These are phyloP conservation scores for Rhizopogon sp. DNA, from an alignment of 768 basidiomycete species.

Conservation along the genomic window DNA sequence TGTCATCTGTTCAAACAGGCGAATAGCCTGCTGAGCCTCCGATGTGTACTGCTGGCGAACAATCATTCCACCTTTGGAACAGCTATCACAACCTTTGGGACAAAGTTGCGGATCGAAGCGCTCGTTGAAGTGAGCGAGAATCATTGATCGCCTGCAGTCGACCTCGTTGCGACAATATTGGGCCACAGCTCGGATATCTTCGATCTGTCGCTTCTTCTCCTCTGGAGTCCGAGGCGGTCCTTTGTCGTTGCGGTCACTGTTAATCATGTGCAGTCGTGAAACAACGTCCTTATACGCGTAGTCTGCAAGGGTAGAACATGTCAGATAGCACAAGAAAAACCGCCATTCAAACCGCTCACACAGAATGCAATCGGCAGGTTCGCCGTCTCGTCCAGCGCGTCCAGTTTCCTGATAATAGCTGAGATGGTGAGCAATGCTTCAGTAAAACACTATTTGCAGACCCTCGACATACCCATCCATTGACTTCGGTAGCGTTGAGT, in stretches of 20 bases:
- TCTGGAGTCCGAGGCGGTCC: conserved; percentile 25
- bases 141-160: conserved; percentile 81
- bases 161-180: conserved; percentile 75
- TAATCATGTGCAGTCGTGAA: conserved; percentile 55
- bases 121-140: conserved; percentile 90
- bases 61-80: conserved; percentile 45
- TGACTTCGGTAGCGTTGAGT: conserved; percentile 75
- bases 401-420: conserved; percentile 97
- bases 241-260: conserved; percentile 39
- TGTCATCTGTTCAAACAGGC: conserved; percentile 47
- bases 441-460: neutral
- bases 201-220: conserved; percentile 58
- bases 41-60: conserved; percentile 56
- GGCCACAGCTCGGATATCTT: conserved; percentile 64
- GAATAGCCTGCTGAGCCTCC: conserved; percentile 50
- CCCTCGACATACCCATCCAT: conserved; percentile 64
- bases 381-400: conserved; percentile 89
- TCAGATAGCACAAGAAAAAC: neutral
- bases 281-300: conserved; percentile 59
- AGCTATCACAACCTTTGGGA: conserved; percentile 77
- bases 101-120: conserved; percentile 67
- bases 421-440: conserved; percentile 5
- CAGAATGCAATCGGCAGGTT: conserved; percentile 78
- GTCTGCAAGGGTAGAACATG: conserved; percentile 37
- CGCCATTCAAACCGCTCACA: conserved; percentile 44